phyloP scores from a whole-genome alignment of 495 filamentous ascomycete species.

The Acidiella bohemica region DNA sequence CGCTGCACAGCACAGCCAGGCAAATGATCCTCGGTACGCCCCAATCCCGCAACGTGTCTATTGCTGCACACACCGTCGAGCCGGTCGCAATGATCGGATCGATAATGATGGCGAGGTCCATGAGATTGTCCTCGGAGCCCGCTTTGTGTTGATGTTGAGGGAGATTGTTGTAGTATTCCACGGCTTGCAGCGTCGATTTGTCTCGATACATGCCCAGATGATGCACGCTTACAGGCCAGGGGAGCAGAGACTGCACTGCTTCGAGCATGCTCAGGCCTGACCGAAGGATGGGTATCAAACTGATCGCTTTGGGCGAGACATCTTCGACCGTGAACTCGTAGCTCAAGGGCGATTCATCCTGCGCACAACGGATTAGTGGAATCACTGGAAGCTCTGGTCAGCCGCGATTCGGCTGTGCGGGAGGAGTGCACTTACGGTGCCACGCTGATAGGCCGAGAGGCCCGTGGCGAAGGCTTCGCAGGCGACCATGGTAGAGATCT shows the following conservation, averaged over 20 bases:
- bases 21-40: constrained; percentile 70
- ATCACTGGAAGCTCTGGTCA: too few species aligned
- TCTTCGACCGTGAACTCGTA: constrained; percentile 51
- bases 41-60: constrained; percentile 82
- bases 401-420: too few species aligned
- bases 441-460: constrained; percentile 29
- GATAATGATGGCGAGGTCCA: constrained; percentile 63
- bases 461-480: constrained; percentile 64
- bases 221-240: constrained; percentile 67
- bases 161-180: constrained; percentile 98
- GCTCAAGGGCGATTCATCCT: constrained; percentile 65
- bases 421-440: constrained; percentile 25
- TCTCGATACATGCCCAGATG: constrained; percentile 92
- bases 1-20: constrained; percentile 60
- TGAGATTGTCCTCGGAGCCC: constrained; percentile 26
- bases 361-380: too few species aligned
- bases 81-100: constrained; percentile 93
- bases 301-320: constrained; percentile 50
- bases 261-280: constrained; percentile 86
- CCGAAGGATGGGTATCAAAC: constrained; percentile 80
- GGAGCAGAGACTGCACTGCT: constrained; percentile 72
- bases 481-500: constrained; percentile 70
- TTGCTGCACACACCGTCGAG: constrained; percentile 76
- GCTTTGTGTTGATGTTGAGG: constrained; percentile 59
- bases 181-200: constrained; percentile 65